Base-by-base conservation (phyloP, 176 grass and related monocot species). In the Aegilops sharonensis region DNA sequence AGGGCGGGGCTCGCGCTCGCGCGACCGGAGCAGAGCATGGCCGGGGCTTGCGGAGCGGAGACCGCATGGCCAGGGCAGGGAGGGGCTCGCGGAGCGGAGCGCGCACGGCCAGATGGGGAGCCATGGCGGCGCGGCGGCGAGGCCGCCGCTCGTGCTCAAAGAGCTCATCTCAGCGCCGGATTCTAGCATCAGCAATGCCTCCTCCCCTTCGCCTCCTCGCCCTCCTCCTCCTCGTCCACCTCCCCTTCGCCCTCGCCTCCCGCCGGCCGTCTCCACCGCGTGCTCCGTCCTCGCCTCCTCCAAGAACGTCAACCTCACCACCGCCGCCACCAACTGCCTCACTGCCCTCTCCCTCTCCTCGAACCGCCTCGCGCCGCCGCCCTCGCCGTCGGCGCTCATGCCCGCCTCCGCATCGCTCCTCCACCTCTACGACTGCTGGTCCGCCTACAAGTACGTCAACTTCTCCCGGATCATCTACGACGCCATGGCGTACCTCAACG, bases 401-500 rank as follows among this genome's bases (percentile, higher is more conserved):
- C 90, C 89, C 21, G 87, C 93, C 70, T 92, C 94, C 43, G 85
- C 97, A n/a, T 84, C 90, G 37, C 75, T 95, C 5, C 82, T 98
- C 84, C 93, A 98, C 83, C 92, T 95, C 63, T 95, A 98, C 86
- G 97, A 98, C 72, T 98, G 97, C 87, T 98, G 94, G 97, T 98
- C 97, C 31, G 92, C 94, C 0, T 92, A 92, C 89, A 95, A 96
- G 87, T 94, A 98, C 84, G 92, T 94, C 59, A 95, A 98, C 68
- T 88, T 78, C 76, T 91, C 93, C 24, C 21, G 64, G 2, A 85
- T 83, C 70, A 75, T 98, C 78, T 87, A 81, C 63, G 97, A 92
- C 78, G 93, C 97, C 36, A 98, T 98, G 97, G 81, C 90, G n/a
- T 98, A 84, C 82, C 82, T 98, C 43, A 77, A 86, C 79, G 77